Percentiles rank a stretch among this genome's conserved stretches.
Conservation (phyloP, 768 basidiomycete species). For the Suillus variegatus region DNA sequence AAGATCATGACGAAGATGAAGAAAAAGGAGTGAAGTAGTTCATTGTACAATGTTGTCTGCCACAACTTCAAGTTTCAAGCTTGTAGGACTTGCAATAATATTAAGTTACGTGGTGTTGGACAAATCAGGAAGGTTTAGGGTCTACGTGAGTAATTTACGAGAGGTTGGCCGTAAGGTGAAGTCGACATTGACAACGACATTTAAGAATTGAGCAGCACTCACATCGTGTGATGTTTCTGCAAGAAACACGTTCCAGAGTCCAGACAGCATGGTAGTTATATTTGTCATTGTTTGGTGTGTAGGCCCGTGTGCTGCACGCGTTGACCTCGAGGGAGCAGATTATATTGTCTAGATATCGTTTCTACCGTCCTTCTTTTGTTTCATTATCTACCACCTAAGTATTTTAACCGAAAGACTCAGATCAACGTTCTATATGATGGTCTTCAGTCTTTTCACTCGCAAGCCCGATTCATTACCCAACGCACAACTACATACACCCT, state of each 20-base stretch:
- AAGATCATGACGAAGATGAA: too few relatives aligned
- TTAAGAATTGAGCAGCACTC: too few relatives aligned
- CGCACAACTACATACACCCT: conserved; percentile 52
- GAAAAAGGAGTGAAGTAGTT: too few relatives aligned
- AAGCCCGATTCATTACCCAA: conserved; percentile 24
- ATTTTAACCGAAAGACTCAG: too few relatives aligned
- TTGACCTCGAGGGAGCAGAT: conserved; percentile 4
- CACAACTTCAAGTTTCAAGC: too few relatives aligned
- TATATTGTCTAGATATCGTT: conserved; percentile 1
- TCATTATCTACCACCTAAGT: not conserved
- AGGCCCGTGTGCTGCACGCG: not conserved
- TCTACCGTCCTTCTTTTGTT: conserved; percentile 4
- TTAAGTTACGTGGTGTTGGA: too few relatives aligned
- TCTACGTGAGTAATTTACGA: too few relatives aligned
- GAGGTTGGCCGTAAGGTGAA: too few relatives aligned
- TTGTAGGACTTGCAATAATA: too few relatives aligned
- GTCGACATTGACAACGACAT: too few relatives aligned
- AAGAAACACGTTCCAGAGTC: not conserved
- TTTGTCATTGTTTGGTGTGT: not conserved
- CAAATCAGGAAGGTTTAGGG: too few relatives aligned
- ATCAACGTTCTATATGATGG: conserved; percentile 25
- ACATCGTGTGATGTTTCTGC: not conserved
- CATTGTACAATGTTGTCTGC: too few relatives aligned
- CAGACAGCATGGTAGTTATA: not conserved
- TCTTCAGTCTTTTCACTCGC: conserved; percentile 44